Base-by-base conservation (phyloP, 306 rosid genomes). In the Vigna radiata region DNA sequence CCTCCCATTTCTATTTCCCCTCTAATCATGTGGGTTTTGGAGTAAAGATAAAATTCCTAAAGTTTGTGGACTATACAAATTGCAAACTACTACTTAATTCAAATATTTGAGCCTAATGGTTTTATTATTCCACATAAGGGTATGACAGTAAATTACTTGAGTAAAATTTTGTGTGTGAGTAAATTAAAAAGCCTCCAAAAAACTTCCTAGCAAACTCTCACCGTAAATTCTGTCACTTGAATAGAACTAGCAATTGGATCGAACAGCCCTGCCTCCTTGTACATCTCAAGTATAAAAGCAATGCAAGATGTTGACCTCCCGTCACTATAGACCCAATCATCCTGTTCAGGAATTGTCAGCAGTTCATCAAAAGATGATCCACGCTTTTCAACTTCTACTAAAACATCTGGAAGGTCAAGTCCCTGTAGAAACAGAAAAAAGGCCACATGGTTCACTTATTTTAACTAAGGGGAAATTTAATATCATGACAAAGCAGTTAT, bases 181-280 rank as follows among this genome's bases (percentile, higher is more conserved):
- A 61, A 31, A 58, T 13, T n/a, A n/a, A 8, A 56, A 77, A 68
- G 50, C 37, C 18, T 41, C 2, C 54, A 77, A 60, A 56, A 73
- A 44, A 64, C 53, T 44, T 70, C 56, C 72, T 43, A 25, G 41
- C 64, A 66, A 77, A 73, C 94, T 89, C 94, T 89, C 85, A 92
- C 99, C 81, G 99, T 96, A 77, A 96, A 96, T 83, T 96, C 99
- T 6, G 99, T 96, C 77, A 92, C 99, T 85, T 96, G 90, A 72
- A 96, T 82, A 65, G 94, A 88, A 86, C 89, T 89, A 16, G 97
- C 83, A 80, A 91, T 79, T 83, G 96, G 91, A 78, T 83, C 93
- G 80, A 96, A 96, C 63, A 96, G 85, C 72, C 99, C 99, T 1
- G 98, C 98, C 71, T 77, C 97, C 85, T 96, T 92, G 75, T 96